Evolutionary conservation across 2,329 filamentous ascomycete genomes (phyloP).

Genomic region (Xylaria polymorpha): DNA sequence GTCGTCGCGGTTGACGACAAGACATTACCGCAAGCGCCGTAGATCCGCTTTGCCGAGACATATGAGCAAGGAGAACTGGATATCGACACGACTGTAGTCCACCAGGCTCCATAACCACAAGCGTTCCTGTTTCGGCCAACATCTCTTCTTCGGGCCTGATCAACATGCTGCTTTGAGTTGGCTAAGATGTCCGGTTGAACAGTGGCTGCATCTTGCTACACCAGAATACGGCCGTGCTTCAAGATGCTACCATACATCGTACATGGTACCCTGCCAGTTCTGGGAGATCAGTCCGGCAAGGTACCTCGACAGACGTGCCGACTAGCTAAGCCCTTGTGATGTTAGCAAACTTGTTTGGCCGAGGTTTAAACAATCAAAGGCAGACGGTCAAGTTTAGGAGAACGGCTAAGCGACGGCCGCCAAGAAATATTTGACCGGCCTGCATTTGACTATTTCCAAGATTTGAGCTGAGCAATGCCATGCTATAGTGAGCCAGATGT

Average conservation of each 20-base stretch:
- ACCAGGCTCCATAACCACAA: conserved; percentile 27
- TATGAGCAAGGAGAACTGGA: conserved; percentile 32
- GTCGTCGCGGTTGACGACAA: conserved; percentile 34
- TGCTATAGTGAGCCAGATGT: conserved; percentile 27
- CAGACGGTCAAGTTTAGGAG: conserved; percentile 9
- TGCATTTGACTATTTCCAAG: conserved; percentile 31
- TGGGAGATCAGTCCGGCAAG: conserved; percentile 8
- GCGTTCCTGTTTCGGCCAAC: conserved; percentile 36
- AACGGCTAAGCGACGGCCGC: conserved; percentile 21
- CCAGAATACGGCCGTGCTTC: conserved; percentile 16
- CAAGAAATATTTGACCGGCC: conserved; percentile 29
- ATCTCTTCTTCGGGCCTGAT: conserved; percentile 37
- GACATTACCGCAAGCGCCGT: conserved; percentile 37
- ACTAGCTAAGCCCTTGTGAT: conserved; percentile 3
- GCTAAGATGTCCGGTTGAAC: conserved; percentile 36
- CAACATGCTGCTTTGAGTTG: conserved; percentile 30
- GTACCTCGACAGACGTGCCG: background rate
- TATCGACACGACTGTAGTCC: conserved; percentile 17
- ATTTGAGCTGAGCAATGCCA: conserved; percentile 34
- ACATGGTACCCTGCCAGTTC: background rate
- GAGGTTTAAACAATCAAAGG: conserved; percentile 8
- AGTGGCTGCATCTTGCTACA: conserved; percentile 27
- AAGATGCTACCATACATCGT: conserved; percentile 18
- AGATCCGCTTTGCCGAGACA: conserved; percentile 37
- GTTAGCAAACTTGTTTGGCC: conserved; percentile 13